phyloP scores from a whole-genome alignment of 768 basidiomycete species.

The Calvatia gigantea region DNA sequence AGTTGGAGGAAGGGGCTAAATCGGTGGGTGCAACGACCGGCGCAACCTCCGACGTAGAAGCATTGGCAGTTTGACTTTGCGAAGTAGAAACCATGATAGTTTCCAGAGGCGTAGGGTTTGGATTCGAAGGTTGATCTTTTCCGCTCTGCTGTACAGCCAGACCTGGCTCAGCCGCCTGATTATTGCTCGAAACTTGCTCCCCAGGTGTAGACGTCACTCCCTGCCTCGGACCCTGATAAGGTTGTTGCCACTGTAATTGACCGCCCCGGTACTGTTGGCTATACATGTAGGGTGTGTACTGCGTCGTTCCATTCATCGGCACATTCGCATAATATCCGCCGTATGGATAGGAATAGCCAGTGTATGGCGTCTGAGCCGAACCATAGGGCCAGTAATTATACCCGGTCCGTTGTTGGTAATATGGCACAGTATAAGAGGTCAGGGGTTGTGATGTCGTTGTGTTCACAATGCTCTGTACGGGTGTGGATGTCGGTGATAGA shows the following conservation, averaged over 20 bases:
- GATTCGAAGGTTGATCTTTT: neutral
- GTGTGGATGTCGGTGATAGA: constrained; percentile 3
- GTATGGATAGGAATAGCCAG: constrained; percentile 14
- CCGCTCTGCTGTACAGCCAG: too few species aligned
- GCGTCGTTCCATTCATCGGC: constrained; percentile 10
- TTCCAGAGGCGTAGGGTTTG: neutral
- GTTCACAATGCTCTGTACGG: constrained; percentile 1
- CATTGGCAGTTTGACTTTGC: neutral
- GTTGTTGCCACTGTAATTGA: constrained; percentile 20
- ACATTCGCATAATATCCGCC: constrained; percentile 13
- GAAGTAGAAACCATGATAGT: too few species aligned
- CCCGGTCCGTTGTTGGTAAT: constrained; percentile 21
- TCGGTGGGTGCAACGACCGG: neutral
- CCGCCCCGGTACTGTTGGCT: constrained; percentile 13
- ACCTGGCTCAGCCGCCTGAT: neutral
- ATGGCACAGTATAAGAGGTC: constrained; percentile 9
- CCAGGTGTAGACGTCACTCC: neutral
- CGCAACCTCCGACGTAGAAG: neutral
- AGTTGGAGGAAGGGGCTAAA: neutral
- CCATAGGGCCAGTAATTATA: constrained; percentile 38
- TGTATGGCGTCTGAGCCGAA: constrained; percentile 17
- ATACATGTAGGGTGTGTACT: constrained; percentile 14
- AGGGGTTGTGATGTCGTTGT: constrained; percentile 11
- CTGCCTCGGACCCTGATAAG: constrained; percentile 18
- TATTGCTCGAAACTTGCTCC: neutral